Percentiles rank a stretch among this genome's conserved stretches.
These are phyloP conservation scores for Rhipidocladum racemiflorum DNA, from an alignment of 176 grass and related monocot genomes.

Conservation along the genomic window DNA sequence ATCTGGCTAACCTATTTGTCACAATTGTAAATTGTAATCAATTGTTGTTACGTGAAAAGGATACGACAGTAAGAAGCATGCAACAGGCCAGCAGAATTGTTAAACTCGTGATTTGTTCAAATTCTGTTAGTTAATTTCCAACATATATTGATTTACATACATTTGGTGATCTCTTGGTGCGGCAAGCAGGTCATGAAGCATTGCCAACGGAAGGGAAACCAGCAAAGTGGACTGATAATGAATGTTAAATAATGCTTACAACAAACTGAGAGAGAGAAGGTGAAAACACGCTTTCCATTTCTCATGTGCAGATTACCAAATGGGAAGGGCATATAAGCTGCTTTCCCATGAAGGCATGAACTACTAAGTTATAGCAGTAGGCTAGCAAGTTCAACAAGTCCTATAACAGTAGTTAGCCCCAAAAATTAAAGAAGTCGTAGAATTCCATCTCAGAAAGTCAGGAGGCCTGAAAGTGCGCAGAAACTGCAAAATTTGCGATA, in stretches of 20 bases:
- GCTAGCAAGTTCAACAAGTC: not conserved
- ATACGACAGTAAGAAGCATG: not conserved
- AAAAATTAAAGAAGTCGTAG: conserved; percentile 6
- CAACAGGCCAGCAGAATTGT: not conserved
- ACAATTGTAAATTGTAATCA: not conserved
- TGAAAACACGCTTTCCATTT: not conserved
- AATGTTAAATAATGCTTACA: not conserved
- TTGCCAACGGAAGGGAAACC: not conserved
- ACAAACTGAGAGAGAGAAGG: not conserved
- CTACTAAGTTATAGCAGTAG: not conserved
- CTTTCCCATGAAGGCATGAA: not conserved
- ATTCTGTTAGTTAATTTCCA: not conserved
- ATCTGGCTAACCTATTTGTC: conserved; percentile 29
- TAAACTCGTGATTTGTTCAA: not conserved
- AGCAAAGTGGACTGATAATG: not conserved
- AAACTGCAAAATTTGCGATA: not conserved
- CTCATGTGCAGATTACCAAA: not conserved
- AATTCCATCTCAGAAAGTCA: not conserved
- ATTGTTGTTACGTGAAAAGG: not conserved
- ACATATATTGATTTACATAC: not conserved
- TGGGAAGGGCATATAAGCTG: not conserved
- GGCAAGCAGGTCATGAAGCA: not conserved
- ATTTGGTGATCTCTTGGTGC: not conserved
- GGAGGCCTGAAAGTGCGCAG: not conserved
- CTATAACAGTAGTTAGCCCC: not conserved